Evolutionary conservation across 2,329 filamentous ascomycete genomes (phyloP).

Genomic region (Tolypocladium amazonense): DNA sequence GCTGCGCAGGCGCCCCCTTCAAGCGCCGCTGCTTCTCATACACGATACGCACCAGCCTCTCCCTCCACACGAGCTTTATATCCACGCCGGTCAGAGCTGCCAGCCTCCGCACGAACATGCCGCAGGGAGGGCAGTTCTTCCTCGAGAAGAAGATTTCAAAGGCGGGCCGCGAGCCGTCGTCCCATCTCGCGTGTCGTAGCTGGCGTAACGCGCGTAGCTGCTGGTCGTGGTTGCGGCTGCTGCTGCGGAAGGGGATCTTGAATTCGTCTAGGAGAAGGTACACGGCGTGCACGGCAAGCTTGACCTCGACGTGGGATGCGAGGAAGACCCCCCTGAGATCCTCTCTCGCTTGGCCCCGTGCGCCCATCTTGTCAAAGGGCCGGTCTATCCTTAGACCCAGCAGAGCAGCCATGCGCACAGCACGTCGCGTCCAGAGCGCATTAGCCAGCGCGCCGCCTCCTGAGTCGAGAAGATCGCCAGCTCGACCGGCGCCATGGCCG

Average conservation of each 20-base stretch:
- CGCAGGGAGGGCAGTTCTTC: slow-evolving; percentile 19
- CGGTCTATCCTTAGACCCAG: slow-evolving; percentile 18
- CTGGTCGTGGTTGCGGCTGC: slow-evolving; percentile 8
- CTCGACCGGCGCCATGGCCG: slow-evolving; percentile 17
- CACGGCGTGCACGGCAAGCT: slow-evolving; percentile 23
- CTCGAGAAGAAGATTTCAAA: slow-evolving; percentile 26
- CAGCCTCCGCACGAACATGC: slow-evolving; percentile 13
- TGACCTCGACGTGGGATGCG: slow-evolving; percentile 28
- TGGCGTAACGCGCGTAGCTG: slow-evolving; percentile 7
- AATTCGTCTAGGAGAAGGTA: slow-evolving; percentile 16
- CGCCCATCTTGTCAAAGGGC: slow-evolving; percentile 14
- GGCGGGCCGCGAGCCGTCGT: slow-evolving; percentile 13
- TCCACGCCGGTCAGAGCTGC: slow-evolving; percentile 15
- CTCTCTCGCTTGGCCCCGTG: not conserved
- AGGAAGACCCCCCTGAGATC: slow-evolving; percentile 15
- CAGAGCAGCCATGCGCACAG: slow-evolving; percentile 15
- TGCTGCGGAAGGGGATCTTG: slow-evolving; percentile 11
- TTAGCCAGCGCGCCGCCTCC: slow-evolving; percentile 16
- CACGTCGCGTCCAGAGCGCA: slow-evolving; percentile 18
- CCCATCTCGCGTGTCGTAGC: slow-evolving; percentile 13
- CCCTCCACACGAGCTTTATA: slow-evolving; percentile 16
- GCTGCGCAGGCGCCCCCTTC: not conserved
- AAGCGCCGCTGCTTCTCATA: slow-evolving; percentile 8
- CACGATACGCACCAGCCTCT: slow-evolving; percentile 14
- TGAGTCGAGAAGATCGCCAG: slow-evolving; percentile 18